phyloP scores from a whole-genome alignment of 345 rosid genomes.

The Nephelium lappaceum region DNA sequence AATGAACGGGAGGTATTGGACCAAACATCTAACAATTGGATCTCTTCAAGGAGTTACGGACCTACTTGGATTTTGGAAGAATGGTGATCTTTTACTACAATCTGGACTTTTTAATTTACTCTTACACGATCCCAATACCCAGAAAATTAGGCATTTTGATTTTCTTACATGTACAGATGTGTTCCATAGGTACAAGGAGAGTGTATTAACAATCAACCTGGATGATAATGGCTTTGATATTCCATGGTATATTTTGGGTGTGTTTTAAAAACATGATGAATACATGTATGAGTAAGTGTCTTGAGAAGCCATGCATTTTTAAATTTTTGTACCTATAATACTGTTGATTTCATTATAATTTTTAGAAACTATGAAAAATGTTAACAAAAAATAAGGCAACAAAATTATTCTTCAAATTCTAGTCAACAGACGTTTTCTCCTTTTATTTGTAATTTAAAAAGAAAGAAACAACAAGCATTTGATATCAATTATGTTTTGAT shows the following conservation, averaged over 20 bases:
- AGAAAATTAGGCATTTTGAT: background rate
- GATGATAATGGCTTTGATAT: background rate
- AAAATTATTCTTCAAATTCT: too few relatives aligned
- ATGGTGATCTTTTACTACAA: background rate
- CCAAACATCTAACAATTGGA: background rate
- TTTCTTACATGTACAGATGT: background rate
- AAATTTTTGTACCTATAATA: too few relatives aligned
- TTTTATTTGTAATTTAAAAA: too few relatives aligned
- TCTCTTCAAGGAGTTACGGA: background rate
- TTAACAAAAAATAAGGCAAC: too few relatives aligned
- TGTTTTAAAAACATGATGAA: background rate
- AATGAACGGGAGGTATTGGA: background rate
- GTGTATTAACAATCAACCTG: background rate
- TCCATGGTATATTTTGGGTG: constrained; percentile 1
- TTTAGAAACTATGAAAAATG: too few relatives aligned
- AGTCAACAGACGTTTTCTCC: too few relatives aligned
- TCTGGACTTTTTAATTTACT: background rate
- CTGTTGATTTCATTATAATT: too few relatives aligned
- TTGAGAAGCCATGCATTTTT: too few relatives aligned
- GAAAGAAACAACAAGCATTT: too few relatives aligned
- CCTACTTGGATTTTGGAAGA: background rate
- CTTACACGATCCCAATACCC: background rate
- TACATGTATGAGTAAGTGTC: too few relatives aligned
- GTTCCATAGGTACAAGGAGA: background rate
- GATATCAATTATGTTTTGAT: too few relatives aligned